Evolutionary conservation across 1,139 yeast genomes (phyloP).

Genomic region (Kluyveromyces sp.): DNA sequence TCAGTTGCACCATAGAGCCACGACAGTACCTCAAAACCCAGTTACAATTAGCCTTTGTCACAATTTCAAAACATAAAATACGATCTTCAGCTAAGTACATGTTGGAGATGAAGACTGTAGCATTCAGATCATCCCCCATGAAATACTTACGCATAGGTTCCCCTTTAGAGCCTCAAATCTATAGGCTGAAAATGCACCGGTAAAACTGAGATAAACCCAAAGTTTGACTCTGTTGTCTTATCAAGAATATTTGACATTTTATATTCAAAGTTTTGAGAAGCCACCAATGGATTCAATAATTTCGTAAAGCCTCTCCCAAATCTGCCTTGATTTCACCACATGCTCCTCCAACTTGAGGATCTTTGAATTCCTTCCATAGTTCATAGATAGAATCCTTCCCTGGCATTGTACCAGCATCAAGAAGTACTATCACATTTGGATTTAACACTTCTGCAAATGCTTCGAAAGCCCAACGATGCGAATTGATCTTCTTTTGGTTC

Average conservation of each 20-base stretch:
- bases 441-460: conserved; percentile 82
- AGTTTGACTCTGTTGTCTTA: conserved; percentile 81
- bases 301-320: conserved; percentile 62
- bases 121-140: conserved; percentile 72
- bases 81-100: conserved; percentile 97
- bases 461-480: conserved; percentile 94
- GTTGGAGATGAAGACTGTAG: conserved; percentile 76
- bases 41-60: conserved; percentile 65
- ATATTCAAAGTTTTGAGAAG: conserved; percentile 89
- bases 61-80: conserved; percentile 86
- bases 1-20: conserved; percentile 88
- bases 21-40: conserved; percentile 89
- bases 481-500: conserved; percentile 86
- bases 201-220: conserved; percentile 81
- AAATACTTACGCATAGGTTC: conserved; percentile 84
- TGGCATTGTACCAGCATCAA: conserved; percentile 96
- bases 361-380: conserved; percentile 83
- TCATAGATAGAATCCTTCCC: conserved; percentile 75
- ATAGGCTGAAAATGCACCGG: conserved; percentile 92
- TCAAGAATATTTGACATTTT: conserved; percentile 87
- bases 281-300: conserved; percentile 75
- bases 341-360: conserved; percentile 86
- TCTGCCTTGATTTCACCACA: conserved; percentile 91
- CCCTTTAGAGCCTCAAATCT: conserved; percentile 70
- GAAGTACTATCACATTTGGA: conserved; percentile 74